Conservation (phyloP, 257 asterid genomes). For the Anisodus tanguticus region DNA sequence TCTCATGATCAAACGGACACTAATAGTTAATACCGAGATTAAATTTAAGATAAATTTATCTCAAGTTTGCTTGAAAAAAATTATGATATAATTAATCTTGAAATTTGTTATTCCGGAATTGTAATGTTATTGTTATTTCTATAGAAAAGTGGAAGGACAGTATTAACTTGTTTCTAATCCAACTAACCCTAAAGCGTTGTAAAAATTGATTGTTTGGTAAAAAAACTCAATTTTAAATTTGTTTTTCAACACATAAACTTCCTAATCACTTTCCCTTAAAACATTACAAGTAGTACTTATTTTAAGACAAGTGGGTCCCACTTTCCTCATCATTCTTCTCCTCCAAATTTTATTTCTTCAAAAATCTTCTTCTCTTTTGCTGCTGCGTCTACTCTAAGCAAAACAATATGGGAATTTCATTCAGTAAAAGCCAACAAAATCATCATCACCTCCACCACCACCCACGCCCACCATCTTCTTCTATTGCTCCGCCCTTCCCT, state of each 20-base stretch:
- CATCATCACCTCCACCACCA: conserved; percentile 46
- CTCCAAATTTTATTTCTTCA: neutral
- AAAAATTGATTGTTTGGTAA: too few species aligned
- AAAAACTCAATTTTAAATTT: too few species aligned
- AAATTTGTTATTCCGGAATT: too few species aligned
- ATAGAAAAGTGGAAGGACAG: too few species aligned
- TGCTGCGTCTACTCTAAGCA: neutral
- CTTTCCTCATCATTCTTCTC: neutral
- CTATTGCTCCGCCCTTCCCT: conserved; percentile 24
- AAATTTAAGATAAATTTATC: too few species aligned
- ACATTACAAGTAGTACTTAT: neutral
- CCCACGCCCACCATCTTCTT: conserved; percentile 27
- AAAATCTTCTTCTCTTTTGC: neutral
- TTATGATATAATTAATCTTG: too few species aligned
- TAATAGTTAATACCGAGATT: too few species aligned
- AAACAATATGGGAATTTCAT: conserved; percentile 55
- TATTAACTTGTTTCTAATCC: too few species aligned
- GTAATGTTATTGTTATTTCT: too few species aligned
- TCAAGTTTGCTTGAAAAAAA: too few species aligned
- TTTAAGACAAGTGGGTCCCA: neutral
- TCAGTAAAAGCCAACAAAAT: conserved; percentile 63
- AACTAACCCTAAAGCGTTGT: too few species aligned
- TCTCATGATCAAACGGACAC: too few species aligned
- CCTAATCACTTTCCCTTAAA: neutral
- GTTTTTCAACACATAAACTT: neutral